Evolutionary conservation across 2,329 filamentous ascomycete genomes (phyloP).

Genomic region (Colletotrichum somersetense): DNA sequence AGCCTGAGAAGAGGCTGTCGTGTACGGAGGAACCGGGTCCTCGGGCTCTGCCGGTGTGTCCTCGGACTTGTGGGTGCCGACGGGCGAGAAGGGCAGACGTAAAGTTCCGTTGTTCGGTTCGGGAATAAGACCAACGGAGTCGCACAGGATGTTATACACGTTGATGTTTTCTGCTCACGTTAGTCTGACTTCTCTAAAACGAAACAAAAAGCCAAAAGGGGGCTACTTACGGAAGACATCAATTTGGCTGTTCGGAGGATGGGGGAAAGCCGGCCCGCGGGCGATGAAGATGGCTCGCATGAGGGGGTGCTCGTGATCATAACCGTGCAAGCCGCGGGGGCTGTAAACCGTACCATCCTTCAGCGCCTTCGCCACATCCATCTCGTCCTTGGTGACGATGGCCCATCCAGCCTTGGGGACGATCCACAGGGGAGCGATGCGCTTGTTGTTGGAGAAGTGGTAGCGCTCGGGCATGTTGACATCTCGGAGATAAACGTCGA

Average conservation of each 20-base stretch:
- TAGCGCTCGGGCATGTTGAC: conserved; percentile 92
- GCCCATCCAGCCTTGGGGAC: conserved; percentile 94
- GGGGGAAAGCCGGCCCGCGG: conserved; percentile 90
- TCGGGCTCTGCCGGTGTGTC: conserved; percentile 62
- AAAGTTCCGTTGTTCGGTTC: conserved; percentile 90
- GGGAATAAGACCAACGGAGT: conserved; percentile 81
- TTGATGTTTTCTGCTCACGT: conserved; percentile 83
- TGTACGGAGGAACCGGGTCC: conserved; percentile 61
- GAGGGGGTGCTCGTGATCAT: conserved; percentile 92
- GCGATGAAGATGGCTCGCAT: conserved; percentile 98
- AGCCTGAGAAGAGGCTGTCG: conserved; percentile 34
- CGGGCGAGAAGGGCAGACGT: conserved; percentile 74
- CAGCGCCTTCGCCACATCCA: conserved; percentile 77
- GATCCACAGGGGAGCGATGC: conserved; percentile 96
- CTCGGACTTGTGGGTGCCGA: conserved; percentile 71
- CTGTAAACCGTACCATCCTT: conserved; percentile 77
- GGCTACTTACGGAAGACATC: conserved; percentile 82
- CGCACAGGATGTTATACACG: conserved; percentile 94
- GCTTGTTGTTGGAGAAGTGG: conserved; percentile 88
- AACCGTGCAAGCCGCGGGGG: conserved; percentile 90
- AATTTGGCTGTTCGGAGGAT: conserved; percentile 82
- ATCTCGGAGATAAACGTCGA: conserved; percentile 90
- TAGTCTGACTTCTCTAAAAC: conserved; percentile 41
- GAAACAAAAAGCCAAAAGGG: neutral
- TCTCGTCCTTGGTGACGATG: conserved; percentile 84